Evolutionary conservation across 306 rosid species (phyloP), one percentile per base, ranked within the genome.

Genomic region (Gastrolobium bilobum): DNA sequence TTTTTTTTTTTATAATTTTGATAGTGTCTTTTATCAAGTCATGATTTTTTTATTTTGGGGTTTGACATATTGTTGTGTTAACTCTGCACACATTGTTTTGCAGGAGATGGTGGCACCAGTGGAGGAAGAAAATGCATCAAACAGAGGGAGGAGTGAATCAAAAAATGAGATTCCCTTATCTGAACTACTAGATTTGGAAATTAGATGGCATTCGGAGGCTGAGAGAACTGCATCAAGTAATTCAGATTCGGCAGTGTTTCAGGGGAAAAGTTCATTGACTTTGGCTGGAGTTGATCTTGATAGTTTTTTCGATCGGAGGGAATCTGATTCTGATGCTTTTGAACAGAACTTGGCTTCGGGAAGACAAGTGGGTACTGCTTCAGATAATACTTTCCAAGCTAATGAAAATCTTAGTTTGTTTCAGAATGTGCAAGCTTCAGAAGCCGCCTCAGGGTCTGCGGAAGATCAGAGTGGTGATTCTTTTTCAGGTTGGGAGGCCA

Each of bases 401-500:
- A 57, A 72, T 10, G 88, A 61, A 61, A 85, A 82, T 84, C 93
- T 86, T 80, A 82, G 79, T 73, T 83, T 91, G 83, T 91, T 91
- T 83, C 92, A 86, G 79, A 88, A 86, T 86, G 86, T 74, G 44
- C 89, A 60, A 74, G 80, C 78, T 61, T 80, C 56, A 0, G 84
- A 75, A 84, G 72, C 48, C 40, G 82, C 79, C 53, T 67, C 68
- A 9, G 64, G 63, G 68, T 79, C 87, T 71, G 42, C 77, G 26
- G 85, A 86, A 84, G 84, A 80, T 47, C 88, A 53, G 77, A 73
- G 65, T 73, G 86, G 75, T 34, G 85, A 85, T 73, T 88, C 91
- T 13, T 79, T 84, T 91, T 90, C 94, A 20, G 80, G 85, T 85
- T 93, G 98, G 98, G 93, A 82, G 54, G 90, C 96, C 34, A 83